A percentile compares a stretch with the other conserved stretches of the same genome.
These are phyloP conservation scores for Psidium friedrichsthalianum DNA, from an alignment of 345 rosid species.

Conservation along the genomic window DNA sequence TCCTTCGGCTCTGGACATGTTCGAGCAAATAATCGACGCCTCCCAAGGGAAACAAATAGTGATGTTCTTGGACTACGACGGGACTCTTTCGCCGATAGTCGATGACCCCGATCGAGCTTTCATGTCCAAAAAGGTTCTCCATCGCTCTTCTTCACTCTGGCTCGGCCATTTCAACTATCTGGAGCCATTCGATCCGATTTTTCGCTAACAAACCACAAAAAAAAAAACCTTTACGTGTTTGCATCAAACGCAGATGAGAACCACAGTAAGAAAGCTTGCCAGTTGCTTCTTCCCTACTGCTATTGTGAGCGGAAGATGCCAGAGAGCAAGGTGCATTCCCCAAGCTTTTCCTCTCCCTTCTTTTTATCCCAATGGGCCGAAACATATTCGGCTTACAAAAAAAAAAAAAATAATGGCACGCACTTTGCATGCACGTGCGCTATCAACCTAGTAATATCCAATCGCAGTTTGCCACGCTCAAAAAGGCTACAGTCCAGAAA, in stretches of 20 bases:
- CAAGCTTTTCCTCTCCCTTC: background rate
- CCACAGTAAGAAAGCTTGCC: conserved; percentile 52
- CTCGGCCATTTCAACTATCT: background rate
- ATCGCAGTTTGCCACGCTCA: background rate
- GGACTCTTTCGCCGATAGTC: conserved; percentile 94
- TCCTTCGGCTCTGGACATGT: conserved; percentile 80
- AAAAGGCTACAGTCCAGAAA: too few relatives aligned
- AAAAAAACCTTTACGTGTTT: background rate
- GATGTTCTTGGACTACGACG: conserved; percentile 91
- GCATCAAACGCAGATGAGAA: conserved; percentile 57
- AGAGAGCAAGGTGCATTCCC: conserved; percentile 73
- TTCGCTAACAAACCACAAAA: background rate
- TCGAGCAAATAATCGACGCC: conserved; percentile 48
- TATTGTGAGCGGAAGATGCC: conserved; percentile 87
- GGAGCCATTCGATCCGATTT: background rate
- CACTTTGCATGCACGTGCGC: background rate
- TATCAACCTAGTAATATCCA: background rate
- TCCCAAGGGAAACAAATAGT: conserved; percentile 80
- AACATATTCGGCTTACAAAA: too few relatives aligned
- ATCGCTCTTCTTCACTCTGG: background rate
- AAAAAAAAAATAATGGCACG: background rate
- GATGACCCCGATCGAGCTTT: conserved; percentile 87
- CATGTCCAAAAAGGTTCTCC: conserved; percentile 70
- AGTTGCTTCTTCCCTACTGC: conserved; percentile 80
- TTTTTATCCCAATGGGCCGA: too few relatives aligned